These are phyloP conservation scores for Hirsutella rhossiliensis DNA, from an alignment of 2,329 filamentous ascomycete species.

Conservation along the genomic window DNA sequence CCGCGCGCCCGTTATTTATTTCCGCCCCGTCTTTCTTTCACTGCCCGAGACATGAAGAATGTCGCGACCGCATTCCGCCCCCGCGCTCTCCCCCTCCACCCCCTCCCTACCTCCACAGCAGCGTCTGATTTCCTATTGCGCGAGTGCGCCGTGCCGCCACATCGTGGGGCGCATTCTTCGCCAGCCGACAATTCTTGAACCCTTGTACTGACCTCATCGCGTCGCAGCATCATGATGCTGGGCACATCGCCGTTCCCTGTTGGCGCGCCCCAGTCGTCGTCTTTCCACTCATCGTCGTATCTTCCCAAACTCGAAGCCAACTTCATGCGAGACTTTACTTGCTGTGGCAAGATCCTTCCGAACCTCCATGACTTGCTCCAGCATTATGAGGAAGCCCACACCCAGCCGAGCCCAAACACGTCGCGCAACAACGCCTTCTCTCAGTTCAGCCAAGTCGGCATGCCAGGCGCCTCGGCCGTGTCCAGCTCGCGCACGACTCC, in stretches of 20 bases:
- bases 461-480: slow-evolving; percentile 19
- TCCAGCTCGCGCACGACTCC: slow-evolving; percentile 19
- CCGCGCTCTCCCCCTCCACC: neutral
- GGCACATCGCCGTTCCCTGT: slow-evolving; percentile 76
- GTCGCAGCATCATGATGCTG: slow-evolving; percentile 75
- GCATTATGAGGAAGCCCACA: slow-evolving; percentile 93
- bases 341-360: slow-evolving; percentile 79
- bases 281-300: slow-evolving; percentile 93
- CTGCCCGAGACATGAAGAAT: slow-evolving; percentile 1
- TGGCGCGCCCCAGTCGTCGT: slow-evolving; percentile 62
- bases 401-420: slow-evolving; percentile 44
- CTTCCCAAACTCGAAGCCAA: slow-evolving; percentile 92
- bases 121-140: too few species aligned
- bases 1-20: neutral
- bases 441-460: slow-evolving; percentile 24
- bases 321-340: slow-evolving; percentile 95
- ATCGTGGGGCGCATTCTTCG: neutral
- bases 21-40: neutral
- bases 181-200: neutral
- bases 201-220: slow-evolving; percentile 1
- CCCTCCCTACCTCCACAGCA: neutral
- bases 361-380: slow-evolving; percentile 91
- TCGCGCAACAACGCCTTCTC: slow-evolving; percentile 27
- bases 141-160: neutral
- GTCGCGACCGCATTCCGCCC: neutral